Evolutionary conservation across 192 early-diverging fungal genomes (phyloP), one percentile per base, ranked within the genome.

Genomic region (Gonapodya sp.): DNA sequence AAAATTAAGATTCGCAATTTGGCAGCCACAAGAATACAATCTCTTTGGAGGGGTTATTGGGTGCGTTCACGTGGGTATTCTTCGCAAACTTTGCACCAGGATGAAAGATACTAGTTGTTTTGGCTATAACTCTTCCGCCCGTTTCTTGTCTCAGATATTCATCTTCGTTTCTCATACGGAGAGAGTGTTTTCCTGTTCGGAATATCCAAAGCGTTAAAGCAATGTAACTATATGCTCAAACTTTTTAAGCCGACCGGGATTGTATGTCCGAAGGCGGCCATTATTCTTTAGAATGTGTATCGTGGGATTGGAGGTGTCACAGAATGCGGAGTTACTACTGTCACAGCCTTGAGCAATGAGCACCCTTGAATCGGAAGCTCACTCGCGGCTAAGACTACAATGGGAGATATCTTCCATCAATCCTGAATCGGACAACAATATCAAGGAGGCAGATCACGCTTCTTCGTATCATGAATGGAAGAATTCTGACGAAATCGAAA

Each of bases 21-120:
- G 36, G 89, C 89, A 1, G 89, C 87, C 0, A 86, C 88, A 33
- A 81, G 85, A 82, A 85, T 91, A 35, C 89, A 91, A 80, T 87
- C 89, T 0, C 75, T 86, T 33, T 91, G 89, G 89, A 85, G 85
- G 80, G 89, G 89, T 0, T 91, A 86, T 79, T 90, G 88, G 86
- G 86, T 90, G 18, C 84, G 89, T 8, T 88, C 87, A 1, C 87
- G 87, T 87, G 85, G 78, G 87, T 87, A 0, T 0, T 8, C 36
- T 34, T 32, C 2, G 31, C 35, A 8, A 18, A 0, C 35, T 74
- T 84, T 82, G 34, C n/a, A n/a, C n/a, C n/a, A n/a, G n/a, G n/a
- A n/a, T n/a, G n/a, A n/a, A n/a, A n/a, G n/a, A n/a, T n/a, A n/a
- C n/a, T n/a, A n/a, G 8, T 83, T 79, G 30, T 73, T 24, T 80